A percentile compares a stretch with the other conserved stretches of the same genome.
These are phyloP conservation scores for Puya raimondii DNA, from an alignment of 176 grass and related monocot species.

Conservation along the genomic window DNA sequence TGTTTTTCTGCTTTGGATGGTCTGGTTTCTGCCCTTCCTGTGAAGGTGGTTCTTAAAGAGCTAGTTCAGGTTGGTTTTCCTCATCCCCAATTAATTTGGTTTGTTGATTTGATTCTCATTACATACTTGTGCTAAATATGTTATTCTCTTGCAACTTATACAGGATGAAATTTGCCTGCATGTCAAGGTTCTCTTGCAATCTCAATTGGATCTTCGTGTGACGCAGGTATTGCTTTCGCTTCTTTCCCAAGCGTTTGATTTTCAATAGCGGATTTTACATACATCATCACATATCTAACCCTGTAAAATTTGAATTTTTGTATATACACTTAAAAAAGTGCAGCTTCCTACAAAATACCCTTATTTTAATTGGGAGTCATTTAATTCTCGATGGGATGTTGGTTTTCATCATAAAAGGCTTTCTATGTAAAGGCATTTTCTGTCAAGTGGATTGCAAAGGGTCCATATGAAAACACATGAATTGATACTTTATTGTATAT, in stretches of 20 bases:
- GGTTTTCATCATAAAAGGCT: too few species aligned
- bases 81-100: not conserved
- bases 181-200: slow-evolving; percentile 69
- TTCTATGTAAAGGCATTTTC: too few species aligned
- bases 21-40: slow-evolving; percentile 52
- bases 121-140: slow-evolving; percentile 7
- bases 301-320: too few species aligned
- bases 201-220: slow-evolving; percentile 62
- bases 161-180: slow-evolving; percentile 80
- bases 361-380: too few species aligned
- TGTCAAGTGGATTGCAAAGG: too few species aligned
- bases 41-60: slow-evolving; percentile 56
- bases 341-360: too few species aligned
- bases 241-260: not conserved
- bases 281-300: too few species aligned
- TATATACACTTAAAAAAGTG: too few species aligned
- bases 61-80: slow-evolving; percentile 58
- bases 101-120: not conserved
- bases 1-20: slow-evolving; percentile 71
- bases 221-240: slow-evolving; percentile 41
- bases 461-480: too few species aligned
- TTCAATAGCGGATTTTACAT: too few species aligned
- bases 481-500: too few species aligned
- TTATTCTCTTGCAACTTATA: slow-evolving; percentile 22
- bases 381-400: too few species aligned